A percentile compares a stretch with the other conserved stretches of the same genome.
phyloP scores from a whole-genome alignment of 345 rosid species.

The Rubroshorea leprosula region DNA sequence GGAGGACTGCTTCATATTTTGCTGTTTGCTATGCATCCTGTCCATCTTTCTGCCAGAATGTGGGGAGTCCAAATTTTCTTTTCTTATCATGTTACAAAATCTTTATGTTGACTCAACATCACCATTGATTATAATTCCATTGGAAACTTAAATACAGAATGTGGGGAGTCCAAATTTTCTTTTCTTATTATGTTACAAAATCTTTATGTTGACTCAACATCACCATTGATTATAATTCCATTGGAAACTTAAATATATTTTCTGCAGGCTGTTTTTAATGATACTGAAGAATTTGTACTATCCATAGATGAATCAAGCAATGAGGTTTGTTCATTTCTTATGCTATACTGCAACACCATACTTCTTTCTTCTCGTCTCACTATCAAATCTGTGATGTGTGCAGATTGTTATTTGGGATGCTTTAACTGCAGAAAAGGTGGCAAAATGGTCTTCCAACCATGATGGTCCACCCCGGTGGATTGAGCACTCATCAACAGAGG shows the following conservation, averaged over 20 bases:
- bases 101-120: not conserved
- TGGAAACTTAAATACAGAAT: conserved; percentile 11
- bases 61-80: not conserved
- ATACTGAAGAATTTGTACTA: conserved; percentile 73
- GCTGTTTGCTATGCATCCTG: not conserved
- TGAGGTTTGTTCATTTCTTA: conserved; percentile 36
- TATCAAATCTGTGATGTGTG: conserved; percentile 18
- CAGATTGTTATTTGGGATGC: conserved; percentile 86
- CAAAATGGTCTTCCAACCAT: conserved; percentile 73
- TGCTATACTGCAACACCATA: not conserved
- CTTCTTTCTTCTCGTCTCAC: not conserved
- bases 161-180: not conserved
- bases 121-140: too few species aligned
- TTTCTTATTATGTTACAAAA: conserved; percentile 1
- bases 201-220: too few species aligned
- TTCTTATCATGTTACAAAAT: not conserved
- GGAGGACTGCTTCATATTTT: not conserved
- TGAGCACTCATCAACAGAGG: conserved; percentile 70
- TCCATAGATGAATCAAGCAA: conserved; percentile 54
- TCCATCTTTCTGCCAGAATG: conserved; percentile 1
- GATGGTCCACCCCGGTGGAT: conserved; percentile 75
- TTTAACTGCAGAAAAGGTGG: conserved; percentile 60
- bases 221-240: too few species aligned
- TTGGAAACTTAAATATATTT: too few species aligned
- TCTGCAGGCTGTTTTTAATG: conserved; percentile 73